These are phyloP conservation scores for Saccharomycopsis phalli DNA, from an alignment of 1,139 yeast genomes.

Conservation along the genomic window DNA sequence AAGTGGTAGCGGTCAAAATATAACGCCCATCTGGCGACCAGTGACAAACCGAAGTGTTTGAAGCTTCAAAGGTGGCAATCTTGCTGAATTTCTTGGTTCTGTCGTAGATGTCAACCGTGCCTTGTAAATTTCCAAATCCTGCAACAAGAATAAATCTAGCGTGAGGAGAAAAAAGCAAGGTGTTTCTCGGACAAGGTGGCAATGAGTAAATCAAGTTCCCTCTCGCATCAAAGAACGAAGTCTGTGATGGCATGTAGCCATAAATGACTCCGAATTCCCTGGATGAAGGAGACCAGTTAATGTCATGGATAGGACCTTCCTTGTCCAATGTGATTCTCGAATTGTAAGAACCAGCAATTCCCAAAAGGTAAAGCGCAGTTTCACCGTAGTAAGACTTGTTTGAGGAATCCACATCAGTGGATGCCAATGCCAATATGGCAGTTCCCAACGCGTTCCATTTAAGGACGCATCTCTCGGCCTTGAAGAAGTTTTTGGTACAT, in stretches of 20 bases:
- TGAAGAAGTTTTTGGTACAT: constrained; percentile 82
- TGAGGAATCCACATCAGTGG: constrained; percentile 91
- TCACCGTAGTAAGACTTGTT: constrained; percentile 97
- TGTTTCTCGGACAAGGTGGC: constrained; percentile 84
- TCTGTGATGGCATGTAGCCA: constrained; percentile 96
- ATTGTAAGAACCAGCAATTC: constrained; percentile 88
- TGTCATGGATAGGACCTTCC: constrained; percentile 96
- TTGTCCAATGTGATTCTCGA: constrained; percentile 79
- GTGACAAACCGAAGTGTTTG: constrained; percentile 90
- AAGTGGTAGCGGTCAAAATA: constrained; percentile 90
- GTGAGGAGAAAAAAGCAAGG: constrained; percentile 87
- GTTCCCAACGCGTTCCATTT: constrained; percentile 95
- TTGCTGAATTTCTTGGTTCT: constrained; percentile 79
- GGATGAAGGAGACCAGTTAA: constrained; percentile 95
- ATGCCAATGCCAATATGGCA: constrained; percentile 84
- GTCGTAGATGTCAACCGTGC: constrained; percentile 91
- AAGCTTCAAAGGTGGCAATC: constrained; percentile 76
- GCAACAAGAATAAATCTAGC: constrained; percentile 88
- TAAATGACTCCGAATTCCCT: constrained; percentile 95
- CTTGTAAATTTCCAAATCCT: constrained; percentile 97
- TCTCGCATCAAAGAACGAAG: constrained; percentile 89
- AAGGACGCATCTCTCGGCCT: constrained; percentile 88
- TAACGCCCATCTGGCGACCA: constrained; percentile 99
- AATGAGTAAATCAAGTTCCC: constrained; percentile 81
- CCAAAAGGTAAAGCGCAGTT: constrained; percentile 81